Percentiles rank a stretch among this genome's conserved stretches.
These are phyloP conservation scores for Dalbergia oliveri DNA, from an alignment of 306 rosid species.

Conservation along the genomic window DNA sequence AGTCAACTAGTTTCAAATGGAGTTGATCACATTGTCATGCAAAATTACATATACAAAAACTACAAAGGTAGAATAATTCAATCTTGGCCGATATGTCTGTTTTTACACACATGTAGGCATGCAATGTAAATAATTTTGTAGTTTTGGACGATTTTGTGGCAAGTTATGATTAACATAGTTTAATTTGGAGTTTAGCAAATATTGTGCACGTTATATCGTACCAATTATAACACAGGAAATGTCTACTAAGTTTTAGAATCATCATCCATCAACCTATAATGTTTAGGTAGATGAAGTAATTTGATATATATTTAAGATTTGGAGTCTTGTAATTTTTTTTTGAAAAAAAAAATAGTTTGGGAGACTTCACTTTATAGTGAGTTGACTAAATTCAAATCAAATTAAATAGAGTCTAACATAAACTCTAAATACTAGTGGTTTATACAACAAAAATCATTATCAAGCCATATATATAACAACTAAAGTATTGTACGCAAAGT, in stretches of 20 bases:
- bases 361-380: too few relatives aligned
- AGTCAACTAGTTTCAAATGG: constrained; percentile 42
- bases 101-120: constrained; percentile 50
- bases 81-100: constrained; percentile 42
- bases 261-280: not conserved
- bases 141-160: constrained; percentile 56
- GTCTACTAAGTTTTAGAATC: constrained; percentile 16
- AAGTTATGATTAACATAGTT: constrained; percentile 44
- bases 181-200: constrained; percentile 54
- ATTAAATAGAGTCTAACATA: too few relatives aligned
- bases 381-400: too few relatives aligned
- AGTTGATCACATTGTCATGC: not conserved
- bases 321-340: too few relatives aligned
- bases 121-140: constrained; percentile 37
- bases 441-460: too few relatives aligned
- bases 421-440: too few relatives aligned
- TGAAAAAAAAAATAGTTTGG: too few relatives aligned
- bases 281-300: not conserved
- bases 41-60: constrained; percentile 50
- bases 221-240: constrained; percentile 36
- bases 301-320: too few relatives aligned
- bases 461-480: too few relatives aligned
- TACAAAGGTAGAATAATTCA: constrained; percentile 30
- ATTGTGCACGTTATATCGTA: constrained; percentile 29
- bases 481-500: not conserved